Conservation (phyloP, 352 stramenopile genomes). For the Pythium aristosporum region DNA sequence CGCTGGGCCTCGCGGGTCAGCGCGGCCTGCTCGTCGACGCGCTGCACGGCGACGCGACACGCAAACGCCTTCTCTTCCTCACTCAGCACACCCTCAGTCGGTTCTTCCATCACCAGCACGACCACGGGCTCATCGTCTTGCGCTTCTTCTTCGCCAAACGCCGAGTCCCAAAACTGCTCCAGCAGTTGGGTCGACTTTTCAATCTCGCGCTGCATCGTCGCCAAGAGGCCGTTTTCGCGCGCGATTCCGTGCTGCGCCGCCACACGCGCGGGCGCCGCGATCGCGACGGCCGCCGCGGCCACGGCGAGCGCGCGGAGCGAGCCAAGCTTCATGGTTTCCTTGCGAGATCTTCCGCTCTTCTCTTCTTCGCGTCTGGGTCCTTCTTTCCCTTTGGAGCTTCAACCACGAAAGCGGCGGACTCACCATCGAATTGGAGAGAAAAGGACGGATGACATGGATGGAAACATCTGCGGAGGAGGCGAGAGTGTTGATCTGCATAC, state of each 20-base stretch:
- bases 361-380: constrained; percentile 8
- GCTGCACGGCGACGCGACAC: constrained; percentile 46
- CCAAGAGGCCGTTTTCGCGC: constrained; percentile 25
- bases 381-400: constrained; percentile 15
- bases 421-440: constrained; percentile 16
- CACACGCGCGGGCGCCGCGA: neutral
- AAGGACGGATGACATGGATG: constrained; percentile 23
- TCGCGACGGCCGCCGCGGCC: neutral
- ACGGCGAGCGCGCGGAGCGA: constrained; percentile 12
- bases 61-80: constrained; percentile 34
- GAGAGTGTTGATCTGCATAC: constrained; percentile 1
- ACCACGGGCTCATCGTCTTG: constrained; percentile 11
- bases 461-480: neutral
- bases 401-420: constrained; percentile 13
- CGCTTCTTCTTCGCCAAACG: constrained; percentile 5
- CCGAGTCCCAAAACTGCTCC: constrained; percentile 37
- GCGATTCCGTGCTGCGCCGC: constrained; percentile 8
- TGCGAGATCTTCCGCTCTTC: neutral
- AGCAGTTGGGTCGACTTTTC: constrained; percentile 39
- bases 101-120: neutral
- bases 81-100: neutral
- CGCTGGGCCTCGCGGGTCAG: constrained; percentile 31
- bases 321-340: constrained; percentile 17
- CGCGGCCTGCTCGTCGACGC: constrained; percentile 45
- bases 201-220: constrained; percentile 37